A percentile compares a stretch with the other conserved stretches of the same genome.
Evolutionary conservation across 768 basidiomycete genomes (phyloP).

Genomic region (Pleurotus cornucopiae): DNA sequence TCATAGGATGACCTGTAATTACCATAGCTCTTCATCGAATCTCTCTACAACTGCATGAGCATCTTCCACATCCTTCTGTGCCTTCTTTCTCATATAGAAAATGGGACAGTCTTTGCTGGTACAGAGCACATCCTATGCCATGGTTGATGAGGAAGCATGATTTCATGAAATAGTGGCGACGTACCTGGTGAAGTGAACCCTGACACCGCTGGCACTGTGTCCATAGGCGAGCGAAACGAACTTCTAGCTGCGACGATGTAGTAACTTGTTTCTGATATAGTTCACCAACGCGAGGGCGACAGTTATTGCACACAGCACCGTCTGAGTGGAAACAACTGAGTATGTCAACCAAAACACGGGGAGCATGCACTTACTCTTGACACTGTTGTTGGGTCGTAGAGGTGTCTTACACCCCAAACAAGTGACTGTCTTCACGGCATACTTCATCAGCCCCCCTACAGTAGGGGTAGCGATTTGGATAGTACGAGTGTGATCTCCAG

Average conservation of each 20-base stretch:
- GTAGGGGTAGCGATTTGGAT: constrained; percentile 97
- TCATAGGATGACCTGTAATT: constrained; percentile 8
- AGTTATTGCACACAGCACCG: constrained; percentile 94
- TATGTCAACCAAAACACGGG: background rate
- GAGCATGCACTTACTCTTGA: constrained; percentile 44
- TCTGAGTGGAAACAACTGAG: constrained; percentile 38
- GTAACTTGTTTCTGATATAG: constrained; percentile 88
- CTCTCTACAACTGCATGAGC: constrained; percentile 73
- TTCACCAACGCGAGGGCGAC: constrained; percentile 79
- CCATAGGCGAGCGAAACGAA: constrained; percentile 93
- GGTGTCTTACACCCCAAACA: constrained; percentile 96
- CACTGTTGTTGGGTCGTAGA: constrained; percentile 71
- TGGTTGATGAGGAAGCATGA: background rate
- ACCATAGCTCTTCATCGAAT: constrained; percentile 79
- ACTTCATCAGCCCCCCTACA: constrained; percentile 97
- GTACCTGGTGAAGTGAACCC: constrained; percentile 91
- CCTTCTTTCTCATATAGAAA: constrained; percentile 97
- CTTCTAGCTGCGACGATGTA: constrained; percentile 74
- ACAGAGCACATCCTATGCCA: constrained; percentile 83
- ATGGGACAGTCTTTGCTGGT: constrained; percentile 98
- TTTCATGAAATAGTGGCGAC: constrained; percentile 3
- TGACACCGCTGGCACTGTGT: constrained; percentile 99
- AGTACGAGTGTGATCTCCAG: constrained; percentile 92
- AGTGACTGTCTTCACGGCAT: constrained; percentile 92
- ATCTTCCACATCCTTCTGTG: constrained; percentile 97